A percentile compares a stretch with the other conserved stretches of the same genome.
Conservation (phyloP, 2,329 filamentous ascomycete species). For the Clonostachys solani region DNA sequence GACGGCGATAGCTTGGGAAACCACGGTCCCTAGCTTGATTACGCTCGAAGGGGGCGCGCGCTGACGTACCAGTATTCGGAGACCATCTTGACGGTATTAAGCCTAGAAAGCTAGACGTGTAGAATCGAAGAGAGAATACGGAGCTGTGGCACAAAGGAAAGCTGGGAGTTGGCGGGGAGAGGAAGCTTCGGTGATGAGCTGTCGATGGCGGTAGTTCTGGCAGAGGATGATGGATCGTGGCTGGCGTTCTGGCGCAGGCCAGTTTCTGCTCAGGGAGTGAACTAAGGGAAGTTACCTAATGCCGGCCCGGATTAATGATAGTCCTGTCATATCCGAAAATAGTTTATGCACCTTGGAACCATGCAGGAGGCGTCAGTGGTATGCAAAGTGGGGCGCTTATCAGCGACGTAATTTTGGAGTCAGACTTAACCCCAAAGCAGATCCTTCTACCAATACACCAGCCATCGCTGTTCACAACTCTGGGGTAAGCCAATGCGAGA, state of each 20-base stretch:
- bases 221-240: constrained; percentile 29
- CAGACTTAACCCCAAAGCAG: too few species aligned
- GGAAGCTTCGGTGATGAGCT: constrained; percentile 17
- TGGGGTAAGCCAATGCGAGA: too few species aligned
- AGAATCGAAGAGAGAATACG: too few species aligned
- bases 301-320: constrained; percentile 7
- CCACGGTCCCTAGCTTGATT: constrained; percentile 20
- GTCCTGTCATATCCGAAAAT: too few species aligned
- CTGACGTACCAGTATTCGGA: constrained; percentile 75
- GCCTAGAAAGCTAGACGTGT: not conserved
- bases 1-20: constrained; percentile 19
- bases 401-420: too few species aligned
- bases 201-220: constrained; percentile 9
- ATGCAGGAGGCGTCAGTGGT: too few species aligned
- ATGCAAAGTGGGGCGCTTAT: too few species aligned
- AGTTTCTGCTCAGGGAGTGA: constrained; percentile 31
- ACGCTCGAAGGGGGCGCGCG: constrained; percentile 22
- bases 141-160: not conserved
- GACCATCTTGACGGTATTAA: constrained; percentile 58
- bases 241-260: constrained; percentile 29
- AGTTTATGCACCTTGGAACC: too few species aligned
- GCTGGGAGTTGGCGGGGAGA: constrained; percentile 7
- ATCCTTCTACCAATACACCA: too few species aligned
- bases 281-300: constrained; percentile 23
- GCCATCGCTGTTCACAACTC: too few species aligned